Evolutionary conservation across 2,329 filamentous ascomycete genomes (phyloP).

Genomic region (Plenodomus tracheiphilus): DNA sequence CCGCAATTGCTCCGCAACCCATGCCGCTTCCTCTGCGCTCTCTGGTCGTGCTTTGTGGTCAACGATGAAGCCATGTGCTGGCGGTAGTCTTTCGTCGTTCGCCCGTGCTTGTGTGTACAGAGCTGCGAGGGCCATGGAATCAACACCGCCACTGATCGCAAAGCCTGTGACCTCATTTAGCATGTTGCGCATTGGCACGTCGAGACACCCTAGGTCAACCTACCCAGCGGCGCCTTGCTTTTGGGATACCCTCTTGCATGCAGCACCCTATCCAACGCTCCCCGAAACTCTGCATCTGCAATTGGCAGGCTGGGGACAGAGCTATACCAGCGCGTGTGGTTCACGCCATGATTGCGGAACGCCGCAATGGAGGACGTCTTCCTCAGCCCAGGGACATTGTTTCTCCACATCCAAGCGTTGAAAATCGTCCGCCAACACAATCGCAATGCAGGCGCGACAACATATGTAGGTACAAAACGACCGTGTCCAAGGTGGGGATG

Average conservation of each 20-base stretch:
- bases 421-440: conserved; percentile 2
- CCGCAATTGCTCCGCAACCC: conserved; percentile 52
- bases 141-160: conserved; percentile 88
- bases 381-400: conserved; percentile 38
- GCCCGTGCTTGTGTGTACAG: conserved; percentile 58
- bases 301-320: conserved; percentile 25
- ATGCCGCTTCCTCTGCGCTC: conserved; percentile 59
- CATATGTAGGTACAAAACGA: too few species aligned
- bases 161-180: conserved; percentile 51
- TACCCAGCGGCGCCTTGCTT: conserved; percentile 17
- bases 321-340: conserved; percentile 25
- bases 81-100: conserved; percentile 11
- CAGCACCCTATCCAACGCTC: conserved; percentile 15
- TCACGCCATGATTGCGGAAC: conserved; percentile 11
- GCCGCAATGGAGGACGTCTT: conserved; percentile 26
- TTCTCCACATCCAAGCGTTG: conserved; percentile 42
- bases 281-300: conserved; percentile 29
- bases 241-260: background rate
- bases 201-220: conserved; percentile 1
- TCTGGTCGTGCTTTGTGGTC: conserved; percentile 62
- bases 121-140: conserved; percentile 93
- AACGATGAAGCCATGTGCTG: conserved; percentile 61
- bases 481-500: too few species aligned
- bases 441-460: background rate
- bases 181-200: background rate